Base-by-base conservation (phyloP, 257 asterid species). In the Penstemon newberryi region DNA sequence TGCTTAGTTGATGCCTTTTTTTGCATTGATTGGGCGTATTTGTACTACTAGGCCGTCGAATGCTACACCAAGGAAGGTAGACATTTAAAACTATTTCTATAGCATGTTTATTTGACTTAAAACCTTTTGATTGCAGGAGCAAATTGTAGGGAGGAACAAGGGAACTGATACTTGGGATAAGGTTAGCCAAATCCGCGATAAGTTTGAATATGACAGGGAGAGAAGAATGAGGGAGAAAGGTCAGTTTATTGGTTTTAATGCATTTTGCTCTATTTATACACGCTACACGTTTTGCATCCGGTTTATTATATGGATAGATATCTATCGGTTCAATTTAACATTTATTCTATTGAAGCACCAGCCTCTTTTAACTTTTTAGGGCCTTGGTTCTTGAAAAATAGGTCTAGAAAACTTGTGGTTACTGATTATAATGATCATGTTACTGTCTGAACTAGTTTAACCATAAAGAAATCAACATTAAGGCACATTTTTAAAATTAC, bases 191-290 rank as follows among this genome's bases (percentile, higher is more conserved):
- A 68, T 93, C 74, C 92, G 96, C 9, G 99, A 90, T 81, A 93
- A 86, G 77, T 93, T 88, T 83, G 97, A 93, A 81, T 88, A 84
- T 61, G 95, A 93, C 75, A 81, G 96, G 63, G 99, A 87, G 72
- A 86, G 86, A 86, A 88, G 97, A 82, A 85, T 88, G 96, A 77
- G 91, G 76, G 89, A 84, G 59, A 93, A 77, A 84, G 96, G 99
- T 90, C 19, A 74, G 88, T 69, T 69, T 41, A 39, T 58, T 62
- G 58, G 59, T 70, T 61, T 18, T 57, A 33, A 19, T 58, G 44
- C 53, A 5, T 53, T 25, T 43, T 61, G 69, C 56, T 68, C 42
- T 69, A 45, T 51, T 25, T 74, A 25, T 51, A 38, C 33, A 19
- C 70, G 13, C 44, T 13, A 47, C 9, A 41, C 36, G 18, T 69